Evolutionary conservation across 345 rosid species (phyloP).

Genomic region (Rhizophora mangle): DNA sequence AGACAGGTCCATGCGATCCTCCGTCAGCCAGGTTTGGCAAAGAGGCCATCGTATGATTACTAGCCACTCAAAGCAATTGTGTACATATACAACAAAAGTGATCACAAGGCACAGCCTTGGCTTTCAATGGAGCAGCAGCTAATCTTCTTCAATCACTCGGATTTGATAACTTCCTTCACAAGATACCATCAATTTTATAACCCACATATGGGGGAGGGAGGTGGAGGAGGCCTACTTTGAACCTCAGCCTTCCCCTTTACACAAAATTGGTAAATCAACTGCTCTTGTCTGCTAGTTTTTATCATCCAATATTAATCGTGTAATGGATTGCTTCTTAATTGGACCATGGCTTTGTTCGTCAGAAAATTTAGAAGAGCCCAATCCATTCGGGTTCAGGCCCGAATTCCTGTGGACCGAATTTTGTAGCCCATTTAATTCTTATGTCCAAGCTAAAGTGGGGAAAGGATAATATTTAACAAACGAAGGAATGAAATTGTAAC

Average conservation of each 20-base stretch:
- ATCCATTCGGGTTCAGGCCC: too few relatives aligned
- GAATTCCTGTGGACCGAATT: too few relatives aligned
- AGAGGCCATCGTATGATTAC: background rate
- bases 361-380: too few relatives aligned
- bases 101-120: background rate
- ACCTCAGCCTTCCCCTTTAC: constrained; percentile 37
- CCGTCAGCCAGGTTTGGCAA: background rate
- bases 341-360: too few relatives aligned
- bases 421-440: too few relatives aligned
- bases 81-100: background rate
- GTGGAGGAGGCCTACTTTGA: background rate
- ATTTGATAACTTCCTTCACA: background rate
- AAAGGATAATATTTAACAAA: too few relatives aligned
- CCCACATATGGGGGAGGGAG: too few relatives aligned
- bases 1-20: constrained; percentile 10
- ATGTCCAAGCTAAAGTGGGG: too few relatives aligned
- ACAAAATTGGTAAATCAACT: constrained; percentile 15
- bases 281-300: background rate
- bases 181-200: background rate
- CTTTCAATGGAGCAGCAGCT: background rate
- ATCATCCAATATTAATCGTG: constrained; percentile 2
- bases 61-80: too few relatives aligned
- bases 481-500: too few relatives aligned
- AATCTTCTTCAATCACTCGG: too few relatives aligned
- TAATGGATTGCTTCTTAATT: too few relatives aligned